Base-by-base conservation (phyloP, 2,329 filamentous ascomycete genomes). In the Beauveria medogensis region DNA sequence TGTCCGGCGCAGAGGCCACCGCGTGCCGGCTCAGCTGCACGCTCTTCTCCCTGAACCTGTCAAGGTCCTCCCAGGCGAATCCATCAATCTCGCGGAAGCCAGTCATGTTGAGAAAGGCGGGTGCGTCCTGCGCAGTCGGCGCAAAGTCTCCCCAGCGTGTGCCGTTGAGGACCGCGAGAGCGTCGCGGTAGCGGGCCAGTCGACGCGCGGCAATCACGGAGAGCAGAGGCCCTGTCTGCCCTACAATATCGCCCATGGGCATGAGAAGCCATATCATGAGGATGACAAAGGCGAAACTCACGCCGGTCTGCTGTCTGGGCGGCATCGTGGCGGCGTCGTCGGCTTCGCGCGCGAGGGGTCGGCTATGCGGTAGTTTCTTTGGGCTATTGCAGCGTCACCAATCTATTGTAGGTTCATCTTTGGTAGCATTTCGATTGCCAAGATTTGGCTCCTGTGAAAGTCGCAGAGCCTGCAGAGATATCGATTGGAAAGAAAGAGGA, bases 1-100 rank as follows among this genome's bases (percentile, higher is more conserved):
- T 9, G 16, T 60, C 57, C 14, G 74, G 72, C 14, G 76, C 74
- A 18, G 57, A 54, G 28, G 28, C 37, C 48, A 77, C 75, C 5
- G 80, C 81, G 67, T 82, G 79, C 57, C 75, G 78, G 65, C 81
- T 86, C 71, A 82, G 87, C 66, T 86, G 78, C 60, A 82, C 77
- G 59, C 86, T 89, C 65, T 83, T 82, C 63, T 86, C 75, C 69
- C 84, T 85, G 62, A 92, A 91, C 1, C 78, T 74, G 0, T 78
- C 77, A 24, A 97, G 77, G 61, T 91, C 80, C 40, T 87, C 82
- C 92, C 92, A 97, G 2, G 84, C 87, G 72, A 90, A 91, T 5
- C 82, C 85, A 73, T 96, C 89, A 22, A 85, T 81, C 52, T 84
- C 77, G 54, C 89, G 83, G 63, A 95, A 86, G 1, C 93, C 93